These are phyloP conservation scores for Gillenia trifoliata DNA, from an alignment of 306 rosid species.

Conservation along the genomic window DNA sequence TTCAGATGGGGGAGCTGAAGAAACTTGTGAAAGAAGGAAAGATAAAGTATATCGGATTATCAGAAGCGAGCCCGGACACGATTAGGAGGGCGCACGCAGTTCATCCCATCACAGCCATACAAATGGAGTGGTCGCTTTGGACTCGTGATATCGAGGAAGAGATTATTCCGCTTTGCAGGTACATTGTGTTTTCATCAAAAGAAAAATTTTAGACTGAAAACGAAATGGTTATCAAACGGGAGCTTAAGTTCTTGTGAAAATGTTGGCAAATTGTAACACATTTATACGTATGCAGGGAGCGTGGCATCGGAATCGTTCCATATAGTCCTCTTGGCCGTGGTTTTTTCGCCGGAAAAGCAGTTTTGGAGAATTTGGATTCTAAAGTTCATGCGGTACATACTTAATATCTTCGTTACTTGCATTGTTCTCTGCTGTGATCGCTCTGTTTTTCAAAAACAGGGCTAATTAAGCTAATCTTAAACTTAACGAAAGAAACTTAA, in stretches of 20 bases:
- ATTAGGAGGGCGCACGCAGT: slow-evolving; percentile 78
- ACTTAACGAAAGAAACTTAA: background rate
- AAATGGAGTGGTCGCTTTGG: slow-evolving; percentile 84
- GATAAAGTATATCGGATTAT: slow-evolving; percentile 63
- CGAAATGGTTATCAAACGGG: too few species aligned
- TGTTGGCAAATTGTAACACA: background rate
- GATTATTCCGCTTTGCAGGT: slow-evolving; percentile 72
- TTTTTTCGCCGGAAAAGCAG: slow-evolving; percentile 61
- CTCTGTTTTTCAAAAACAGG: background rate
- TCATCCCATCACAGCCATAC: slow-evolving; percentile 71
- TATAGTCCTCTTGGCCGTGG: slow-evolving; percentile 70
- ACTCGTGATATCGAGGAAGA: slow-evolving; percentile 65
- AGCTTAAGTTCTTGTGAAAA: background rate
- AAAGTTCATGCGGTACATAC: slow-evolving; percentile 30
- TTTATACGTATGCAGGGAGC: slow-evolving; percentile 35
- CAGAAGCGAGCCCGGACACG: slow-evolving; percentile 74
- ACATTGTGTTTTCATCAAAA: background rate
- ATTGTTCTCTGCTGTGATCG: background rate
- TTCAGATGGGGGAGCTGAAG: slow-evolving; percentile 68
- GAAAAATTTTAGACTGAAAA: too few species aligned
- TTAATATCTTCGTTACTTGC: background rate
- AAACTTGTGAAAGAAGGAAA: slow-evolving; percentile 79
- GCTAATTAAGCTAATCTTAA: background rate
- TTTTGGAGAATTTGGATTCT: slow-evolving; percentile 37
- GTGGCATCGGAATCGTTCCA: slow-evolving; percentile 61